These are phyloP conservation scores for Fusarium globosum DNA, from an alignment of 2,329 filamentous ascomycete species.

Conservation along the genomic window DNA sequence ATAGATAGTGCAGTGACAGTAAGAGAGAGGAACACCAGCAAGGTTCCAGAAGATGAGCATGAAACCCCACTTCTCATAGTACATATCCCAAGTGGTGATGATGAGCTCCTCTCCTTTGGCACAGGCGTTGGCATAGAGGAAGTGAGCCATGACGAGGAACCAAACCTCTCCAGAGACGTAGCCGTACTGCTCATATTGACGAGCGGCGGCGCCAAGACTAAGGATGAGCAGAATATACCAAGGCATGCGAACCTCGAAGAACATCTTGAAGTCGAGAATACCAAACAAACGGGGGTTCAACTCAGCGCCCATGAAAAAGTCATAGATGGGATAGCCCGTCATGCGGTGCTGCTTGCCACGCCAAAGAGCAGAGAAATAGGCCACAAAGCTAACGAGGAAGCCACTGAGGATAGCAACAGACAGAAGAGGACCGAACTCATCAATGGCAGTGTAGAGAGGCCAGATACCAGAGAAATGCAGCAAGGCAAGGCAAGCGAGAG, in stretches of 20 bases:
- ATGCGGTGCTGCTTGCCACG: slow-evolving; percentile 91
- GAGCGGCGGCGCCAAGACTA: slow-evolving; percentile 78
- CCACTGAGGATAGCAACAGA: slow-evolving; percentile 93
- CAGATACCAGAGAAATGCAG: slow-evolving; percentile 88
- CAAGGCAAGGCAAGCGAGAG: slow-evolving; percentile 74
- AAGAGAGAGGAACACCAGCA: slow-evolving; percentile 88
- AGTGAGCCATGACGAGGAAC: slow-evolving; percentile 90
- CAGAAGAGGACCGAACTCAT: slow-evolving; percentile 94
- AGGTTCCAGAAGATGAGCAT: slow-evolving; percentile 99
- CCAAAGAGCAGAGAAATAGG: slow-evolving; percentile 84
- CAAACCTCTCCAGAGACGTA: slow-evolving; percentile 87
- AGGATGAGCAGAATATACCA: slow-evolving; percentile 92
- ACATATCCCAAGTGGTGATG: slow-evolving; percentile 93
- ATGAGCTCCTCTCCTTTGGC: slow-evolving; percentile 93
- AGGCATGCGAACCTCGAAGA: slow-evolving; percentile 90
- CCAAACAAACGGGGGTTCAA: slow-evolving; percentile 89
- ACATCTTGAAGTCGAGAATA: slow-evolving; percentile 95
- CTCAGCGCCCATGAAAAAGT: slow-evolving; percentile 95
- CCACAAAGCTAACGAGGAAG: slow-evolving; percentile 82
- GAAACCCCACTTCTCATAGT: slow-evolving; percentile 96
- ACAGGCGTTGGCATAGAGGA: slow-evolving; percentile 91
- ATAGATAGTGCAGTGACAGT: slow-evolving; percentile 94
- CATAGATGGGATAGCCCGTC: slow-evolving; percentile 86
- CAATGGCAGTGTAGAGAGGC: slow-evolving; percentile 89
- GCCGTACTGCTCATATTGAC: slow-evolving; percentile 86